These are phyloP conservation scores for Halocafeteria seosinensis DNA, from an alignment of 108 stramenopile genomes.

Conservation along the genomic window DNA sequence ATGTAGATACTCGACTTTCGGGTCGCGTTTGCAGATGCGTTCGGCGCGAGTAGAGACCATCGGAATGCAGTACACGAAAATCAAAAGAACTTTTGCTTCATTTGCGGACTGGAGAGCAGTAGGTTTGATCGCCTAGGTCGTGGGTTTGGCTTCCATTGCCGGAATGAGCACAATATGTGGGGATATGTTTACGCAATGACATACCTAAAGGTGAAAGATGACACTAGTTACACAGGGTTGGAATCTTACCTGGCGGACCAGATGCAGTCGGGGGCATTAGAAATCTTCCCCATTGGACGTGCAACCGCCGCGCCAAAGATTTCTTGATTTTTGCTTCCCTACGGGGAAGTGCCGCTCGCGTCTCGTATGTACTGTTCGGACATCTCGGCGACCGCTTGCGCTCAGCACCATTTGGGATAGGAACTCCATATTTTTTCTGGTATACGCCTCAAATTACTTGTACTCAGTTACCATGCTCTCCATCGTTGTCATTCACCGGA, in stretches of 20 bases:
- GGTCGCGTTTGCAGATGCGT: no score
- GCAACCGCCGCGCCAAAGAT: background rate
- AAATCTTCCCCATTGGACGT: background rate
- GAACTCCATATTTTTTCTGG: no score
- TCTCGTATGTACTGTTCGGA: no score
- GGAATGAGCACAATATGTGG: constrained; percentile 32
- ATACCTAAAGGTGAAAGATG: constrained; percentile 27
- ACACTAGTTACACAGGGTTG: constrained; percentile 26
- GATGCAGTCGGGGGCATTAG: constrained; percentile 6
- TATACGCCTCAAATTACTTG: no score
- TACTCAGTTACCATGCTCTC: no score
- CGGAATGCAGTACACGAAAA: background rate
- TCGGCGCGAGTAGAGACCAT: background rate
- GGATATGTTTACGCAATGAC: constrained; percentile 26
- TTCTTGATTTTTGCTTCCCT: no score
- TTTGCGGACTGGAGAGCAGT: constrained; percentile 21
- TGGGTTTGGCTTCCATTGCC: constrained; percentile 14
- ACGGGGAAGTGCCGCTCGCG: no score
- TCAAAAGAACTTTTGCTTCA: constrained; percentile 23
- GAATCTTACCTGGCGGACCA: constrained; percentile 16
- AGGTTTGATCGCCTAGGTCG: constrained; percentile 16
- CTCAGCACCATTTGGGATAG: no score
- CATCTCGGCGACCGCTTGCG: no score
- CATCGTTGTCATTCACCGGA: no score
- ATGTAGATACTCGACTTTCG: no score